A percentile compares a stretch with the other conserved stretches of the same genome.
Conservation (phyloP, 192 early-diverging fungal species). For the Podila minutissima region DNA sequence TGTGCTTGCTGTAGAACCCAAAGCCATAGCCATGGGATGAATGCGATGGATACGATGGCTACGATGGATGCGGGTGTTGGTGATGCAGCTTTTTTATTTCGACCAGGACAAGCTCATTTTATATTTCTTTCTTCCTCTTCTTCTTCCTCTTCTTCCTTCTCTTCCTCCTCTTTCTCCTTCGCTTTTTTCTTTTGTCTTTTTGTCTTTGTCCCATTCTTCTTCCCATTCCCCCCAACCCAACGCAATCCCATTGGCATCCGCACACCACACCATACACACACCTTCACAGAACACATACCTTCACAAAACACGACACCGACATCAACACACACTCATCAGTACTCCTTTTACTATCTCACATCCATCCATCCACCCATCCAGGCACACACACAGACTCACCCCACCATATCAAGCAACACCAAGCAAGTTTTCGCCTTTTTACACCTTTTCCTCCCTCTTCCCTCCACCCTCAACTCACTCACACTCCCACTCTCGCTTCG, state of each 20-base stretch:
- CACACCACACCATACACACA: background rate
- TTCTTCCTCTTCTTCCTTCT: background rate
- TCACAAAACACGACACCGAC: background rate
- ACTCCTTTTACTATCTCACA: background rate
- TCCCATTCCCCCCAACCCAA: background rate
- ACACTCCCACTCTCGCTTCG: background rate
- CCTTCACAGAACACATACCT: background rate
- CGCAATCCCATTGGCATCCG: background rate
- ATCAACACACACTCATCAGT: background rate
- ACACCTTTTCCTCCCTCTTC: background rate
- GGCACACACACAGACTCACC: background rate
- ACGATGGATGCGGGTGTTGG: too few species aligned
- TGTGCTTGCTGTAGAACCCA: too few species aligned
- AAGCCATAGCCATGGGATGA: too few species aligned
- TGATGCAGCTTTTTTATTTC: background rate
- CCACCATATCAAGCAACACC: too few species aligned
- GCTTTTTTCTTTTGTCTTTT: background rate
- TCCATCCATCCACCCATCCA: background rate
- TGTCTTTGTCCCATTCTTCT: constrained; percentile 4
- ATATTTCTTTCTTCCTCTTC: background rate
- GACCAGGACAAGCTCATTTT: background rate
- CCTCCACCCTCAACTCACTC: background rate
- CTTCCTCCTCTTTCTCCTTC: background rate
- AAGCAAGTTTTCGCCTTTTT: background rate
- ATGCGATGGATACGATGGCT: too few species aligned